Conservation (phyloP, 345 rosid genomes). For the Populus davidiana region DNA sequence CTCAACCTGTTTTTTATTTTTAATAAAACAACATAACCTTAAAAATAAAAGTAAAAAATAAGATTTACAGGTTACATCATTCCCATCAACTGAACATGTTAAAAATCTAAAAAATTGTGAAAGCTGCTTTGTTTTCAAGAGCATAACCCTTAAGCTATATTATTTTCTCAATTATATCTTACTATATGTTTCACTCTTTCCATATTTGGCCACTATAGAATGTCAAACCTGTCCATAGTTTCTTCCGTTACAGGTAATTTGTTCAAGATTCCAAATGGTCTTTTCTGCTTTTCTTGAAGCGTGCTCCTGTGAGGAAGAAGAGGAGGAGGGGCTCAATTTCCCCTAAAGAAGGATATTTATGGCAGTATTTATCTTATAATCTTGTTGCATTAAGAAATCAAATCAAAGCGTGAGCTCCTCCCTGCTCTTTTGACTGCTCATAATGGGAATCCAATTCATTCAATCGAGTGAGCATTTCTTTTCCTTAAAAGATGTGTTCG, state of each 20-base stretch:
- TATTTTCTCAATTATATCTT: no score
- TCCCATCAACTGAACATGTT: no score
- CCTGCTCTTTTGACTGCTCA: conserved; percentile 21
- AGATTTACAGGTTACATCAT: no score
- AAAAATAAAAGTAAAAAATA: no score
- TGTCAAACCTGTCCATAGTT: not conserved
- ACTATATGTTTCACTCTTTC: not conserved
- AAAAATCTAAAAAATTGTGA: no score
- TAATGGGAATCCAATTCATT: conserved; percentile 32
- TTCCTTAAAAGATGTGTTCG: conserved; percentile 37
- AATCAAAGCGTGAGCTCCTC: conserved; percentile 7
- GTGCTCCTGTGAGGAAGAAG: not conserved
- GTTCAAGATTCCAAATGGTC: not conserved
- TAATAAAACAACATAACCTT: no score
- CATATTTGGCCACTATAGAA: not conserved
- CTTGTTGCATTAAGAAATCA: conserved; percentile 11
- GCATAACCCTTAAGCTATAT: no score
- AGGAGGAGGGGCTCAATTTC: not conserved
- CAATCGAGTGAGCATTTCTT: not conserved
- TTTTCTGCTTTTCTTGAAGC: not conserved
- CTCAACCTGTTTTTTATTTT: no score
- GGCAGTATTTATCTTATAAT: not conserved
- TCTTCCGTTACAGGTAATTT: not conserved
- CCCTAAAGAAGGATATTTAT: not conserved
- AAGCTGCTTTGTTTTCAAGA: no score